phyloP scores from a whole-genome alignment of 2,329 filamentous ascomycete species.

The Davidsoniella neocaledoniae region DNA sequence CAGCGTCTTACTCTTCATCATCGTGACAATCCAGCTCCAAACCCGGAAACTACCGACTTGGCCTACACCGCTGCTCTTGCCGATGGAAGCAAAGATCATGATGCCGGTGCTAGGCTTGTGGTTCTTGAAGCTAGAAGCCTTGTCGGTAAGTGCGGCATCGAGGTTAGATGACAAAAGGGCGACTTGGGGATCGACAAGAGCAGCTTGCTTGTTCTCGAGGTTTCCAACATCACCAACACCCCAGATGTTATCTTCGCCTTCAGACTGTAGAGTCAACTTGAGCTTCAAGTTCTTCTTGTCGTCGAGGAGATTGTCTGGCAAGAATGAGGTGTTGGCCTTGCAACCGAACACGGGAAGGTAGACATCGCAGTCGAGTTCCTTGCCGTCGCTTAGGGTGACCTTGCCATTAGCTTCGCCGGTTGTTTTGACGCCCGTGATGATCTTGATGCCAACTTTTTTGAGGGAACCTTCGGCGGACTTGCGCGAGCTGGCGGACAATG shows the following conservation, averaged over 20 bases:
- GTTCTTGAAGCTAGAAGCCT: conserved; percentile 16
- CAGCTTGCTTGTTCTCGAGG: conserved; percentile 22
- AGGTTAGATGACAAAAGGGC: conserved; percentile 21
- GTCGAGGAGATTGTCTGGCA: conserved; percentile 23
- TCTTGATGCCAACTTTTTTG: conserved; percentile 26
- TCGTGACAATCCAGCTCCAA: conserved; percentile 24
- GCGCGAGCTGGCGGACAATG: conserved; percentile 20
- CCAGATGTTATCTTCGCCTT: conserved; percentile 23
- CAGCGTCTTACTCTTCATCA: conserved; percentile 23
- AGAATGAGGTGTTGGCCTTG: conserved; percentile 28
- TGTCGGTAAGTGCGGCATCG: conserved; percentile 18
- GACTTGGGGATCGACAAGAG: conserved; percentile 19
- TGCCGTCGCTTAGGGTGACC: conserved; percentile 20
- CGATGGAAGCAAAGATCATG: conserved; percentile 24
- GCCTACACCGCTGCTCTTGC: conserved; percentile 23
- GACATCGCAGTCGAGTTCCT: neutral
- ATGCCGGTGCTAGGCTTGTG: conserved; percentile 19
- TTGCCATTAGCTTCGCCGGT: conserved; percentile 18
- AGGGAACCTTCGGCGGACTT: conserved; percentile 24
- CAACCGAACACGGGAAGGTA: conserved; percentile 29
- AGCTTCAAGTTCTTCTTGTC: conserved; percentile 21
- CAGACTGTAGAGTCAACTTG: conserved; percentile 21
- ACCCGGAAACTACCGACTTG: conserved; percentile 23
- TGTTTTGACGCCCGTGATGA: conserved; percentile 25
- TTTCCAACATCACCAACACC: conserved; percentile 28